Percentiles rank a stretch among this genome's conserved stretches.
phyloP scores from a whole-genome alignment of 306 rosid genomes.

The Quercus variabilis region DNA sequence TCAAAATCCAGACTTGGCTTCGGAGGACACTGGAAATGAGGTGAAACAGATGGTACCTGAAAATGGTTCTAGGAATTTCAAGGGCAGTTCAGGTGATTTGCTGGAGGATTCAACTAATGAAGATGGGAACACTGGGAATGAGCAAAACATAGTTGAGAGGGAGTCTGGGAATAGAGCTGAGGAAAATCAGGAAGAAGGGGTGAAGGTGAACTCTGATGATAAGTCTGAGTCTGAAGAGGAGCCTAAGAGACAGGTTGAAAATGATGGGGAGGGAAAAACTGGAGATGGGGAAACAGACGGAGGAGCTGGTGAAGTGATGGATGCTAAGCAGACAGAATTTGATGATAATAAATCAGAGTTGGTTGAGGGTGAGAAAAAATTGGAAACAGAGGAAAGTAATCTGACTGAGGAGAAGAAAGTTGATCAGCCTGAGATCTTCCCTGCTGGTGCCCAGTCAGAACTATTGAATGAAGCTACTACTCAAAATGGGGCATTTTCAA shows the following conservation, averaged over 20 bases:
- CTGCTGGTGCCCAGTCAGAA: constrained; percentile 18
- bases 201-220: constrained; percentile 17
- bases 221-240: constrained; percentile 15
- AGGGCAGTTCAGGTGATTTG: constrained; percentile 42
- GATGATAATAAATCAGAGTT: constrained; percentile 26
- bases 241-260: not conserved
- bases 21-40: constrained; percentile 37
- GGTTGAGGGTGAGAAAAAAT: constrained; percentile 20
- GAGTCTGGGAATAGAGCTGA: constrained; percentile 22
- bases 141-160: constrained; percentile 21
- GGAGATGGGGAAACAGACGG: constrained; percentile 22
- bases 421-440: constrained; percentile 27
- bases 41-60: constrained; percentile 28
- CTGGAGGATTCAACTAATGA: constrained; percentile 24
- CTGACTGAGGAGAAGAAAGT: constrained; percentile 35
- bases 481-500: constrained; percentile 48
- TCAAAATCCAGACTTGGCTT: constrained; percentile 44
- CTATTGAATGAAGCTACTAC: constrained; percentile 32
- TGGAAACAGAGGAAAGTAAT: constrained; percentile 30
- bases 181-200: constrained; percentile 25
- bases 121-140: constrained; percentile 29
- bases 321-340: constrained; percentile 21
- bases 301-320: constrained; percentile 24
- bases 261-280: constrained; percentile 6
- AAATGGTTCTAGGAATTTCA: constrained; percentile 28